These are phyloP conservation scores for Aspergillus affinis DNA, from an alignment of 495 filamentous ascomycete species.

Conservation along the genomic window DNA sequence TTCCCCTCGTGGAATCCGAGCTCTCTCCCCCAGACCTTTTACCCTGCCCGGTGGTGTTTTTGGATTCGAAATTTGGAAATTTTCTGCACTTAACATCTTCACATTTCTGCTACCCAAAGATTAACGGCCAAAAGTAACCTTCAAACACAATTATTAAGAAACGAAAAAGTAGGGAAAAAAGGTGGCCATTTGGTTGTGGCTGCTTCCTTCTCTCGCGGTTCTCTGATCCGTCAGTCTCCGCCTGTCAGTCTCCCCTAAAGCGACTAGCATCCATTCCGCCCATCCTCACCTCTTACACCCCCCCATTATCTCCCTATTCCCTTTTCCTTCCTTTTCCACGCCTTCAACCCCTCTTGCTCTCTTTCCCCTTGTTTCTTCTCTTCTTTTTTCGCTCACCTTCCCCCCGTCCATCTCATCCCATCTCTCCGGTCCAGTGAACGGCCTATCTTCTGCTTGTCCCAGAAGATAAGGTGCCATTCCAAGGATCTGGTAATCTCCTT, in stretches of 20 bases:
- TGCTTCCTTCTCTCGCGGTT: slow-evolving; percentile 12
- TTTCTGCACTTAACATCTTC: no score
- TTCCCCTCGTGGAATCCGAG: no score
- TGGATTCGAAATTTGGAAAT: no score
- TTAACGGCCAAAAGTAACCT: no score
- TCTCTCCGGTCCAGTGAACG: slow-evolving; percentile 24
- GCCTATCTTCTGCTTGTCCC: slow-evolving; percentile 31
- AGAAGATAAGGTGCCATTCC: slow-evolving; percentile 28
- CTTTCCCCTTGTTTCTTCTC: slow-evolving; percentile 18
- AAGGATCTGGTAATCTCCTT: slow-evolving; percentile 26
- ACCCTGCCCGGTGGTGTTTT: no score
- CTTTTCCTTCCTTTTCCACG: slow-evolving; percentile 16
- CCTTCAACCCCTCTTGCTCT: slow-evolving; percentile 21
- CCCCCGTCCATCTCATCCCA: slow-evolving; percentile 7
- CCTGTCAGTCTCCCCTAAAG: slow-evolving; percentile 27
- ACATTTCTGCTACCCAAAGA: no score
- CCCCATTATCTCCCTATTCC: slow-evolving; percentile 8
- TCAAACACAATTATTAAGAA: no score
- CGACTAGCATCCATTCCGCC: slow-evolving; percentile 19
- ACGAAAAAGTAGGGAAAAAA: slow-evolving; percentile 5
- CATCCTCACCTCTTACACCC: slow-evolving; percentile 14
- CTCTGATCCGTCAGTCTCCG: slow-evolving; percentile 23
- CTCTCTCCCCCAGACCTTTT: no score
- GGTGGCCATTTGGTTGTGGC: not conserved
- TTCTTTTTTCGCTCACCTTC: slow-evolving; percentile 10